Base-by-base conservation (phyloP, 1,139 yeast species). In the Yamadazyma taylorii region DNA sequence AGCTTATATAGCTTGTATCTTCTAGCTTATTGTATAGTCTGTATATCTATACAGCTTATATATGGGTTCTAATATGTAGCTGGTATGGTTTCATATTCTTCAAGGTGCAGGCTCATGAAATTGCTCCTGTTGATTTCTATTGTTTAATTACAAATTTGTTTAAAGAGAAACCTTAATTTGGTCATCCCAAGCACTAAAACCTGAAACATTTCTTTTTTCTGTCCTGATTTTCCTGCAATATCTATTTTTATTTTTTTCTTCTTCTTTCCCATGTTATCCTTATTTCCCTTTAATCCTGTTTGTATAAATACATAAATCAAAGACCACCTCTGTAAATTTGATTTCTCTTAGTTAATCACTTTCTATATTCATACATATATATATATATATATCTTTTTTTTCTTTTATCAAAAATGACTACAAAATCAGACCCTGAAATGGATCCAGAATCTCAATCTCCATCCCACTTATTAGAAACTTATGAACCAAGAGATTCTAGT, bases 381-480 rank as follows among this genome's bases (percentile, higher is more conserved):
- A 5, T 12, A 15, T 7, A 17, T 28, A 28, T 17, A 15, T 28
- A 17, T 5, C 12, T 6, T 8, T 28, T 15, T 11, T 6, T 25
- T 14, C n/a, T n/a, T n/a, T n/a, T 25, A 13, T 14, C 22, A 14
- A 29, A 16, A 31, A 48, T 48, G 48, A 34, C 44, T 39, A 43
- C 51, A 15, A 30, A 33, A 15, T 43, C 49, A 14, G 62, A 55
- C 32, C 14, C 21, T 27, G 30, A 27, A 16, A 42, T 52, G 34
- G 68, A 63, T 45, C 55, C 45, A 29, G 69, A 62, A 52, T 52
- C 63, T 39, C 66, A 61, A 19, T n/a, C n/a, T n/a, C 21, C 5
- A 51, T 27, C 30, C n/a, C 49, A 41, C 40, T 58, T 56, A 16
- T 41, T 52, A 41, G 62, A 58, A 35, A 45, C 57, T 35, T 63